Base-by-base conservation (phyloP, 2,329 filamentous ascomycete species). In the Zasmidium citrigriseum region DNA sequence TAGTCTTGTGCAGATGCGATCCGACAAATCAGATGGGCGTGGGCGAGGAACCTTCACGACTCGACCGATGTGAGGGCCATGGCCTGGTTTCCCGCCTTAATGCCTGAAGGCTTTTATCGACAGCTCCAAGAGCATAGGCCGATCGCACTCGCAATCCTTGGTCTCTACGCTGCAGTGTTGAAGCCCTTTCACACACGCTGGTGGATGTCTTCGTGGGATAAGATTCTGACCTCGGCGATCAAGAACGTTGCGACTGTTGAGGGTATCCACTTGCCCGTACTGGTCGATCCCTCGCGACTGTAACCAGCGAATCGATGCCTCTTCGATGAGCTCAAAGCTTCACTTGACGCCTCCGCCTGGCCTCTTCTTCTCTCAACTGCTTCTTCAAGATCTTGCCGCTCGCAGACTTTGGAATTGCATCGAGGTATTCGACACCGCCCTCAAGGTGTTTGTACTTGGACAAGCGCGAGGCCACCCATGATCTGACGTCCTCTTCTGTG, bases 311-410 rank as follows among this genome's bases (percentile, higher is more conserved):
- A 14, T 14, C 7, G 7, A 29, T 7, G 14, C 27, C 27, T 29
- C 27, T 29, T 34, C 27, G 27, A 34, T n/a, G 34, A 25, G 12
- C 34, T 41, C 81, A 93, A 67, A 93, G 70, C 78, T 86, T 93
- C 9, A 86, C 79, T 0, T 87, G 86, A 60, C 85, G 83, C 69
- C 85, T 83, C 89, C 75, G 93, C 90, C 68, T 83, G 83, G 95
- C 91, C 45, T 89, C 81, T 67, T 95, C 73, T 44, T 81, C 79
- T 51, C 77, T 71, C 58, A 82, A 65, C 2, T 77, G 59, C 21
- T 75, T 70, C 70, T 81, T 70, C 58, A 72, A 34, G 12, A 72
- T 70, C 60, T 72, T 72, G 9, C 70, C 70, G 22, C 58, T 64
- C 1, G 67, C 61, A 49, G 59, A 70, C 64, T 69, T 72, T 3